A percentile compares a stretch with the other conserved stretches of the same genome.
Evolutionary conservation across 306 rosid genomes (phyloP).

Genomic region (Styphnolobium japonicum): DNA sequence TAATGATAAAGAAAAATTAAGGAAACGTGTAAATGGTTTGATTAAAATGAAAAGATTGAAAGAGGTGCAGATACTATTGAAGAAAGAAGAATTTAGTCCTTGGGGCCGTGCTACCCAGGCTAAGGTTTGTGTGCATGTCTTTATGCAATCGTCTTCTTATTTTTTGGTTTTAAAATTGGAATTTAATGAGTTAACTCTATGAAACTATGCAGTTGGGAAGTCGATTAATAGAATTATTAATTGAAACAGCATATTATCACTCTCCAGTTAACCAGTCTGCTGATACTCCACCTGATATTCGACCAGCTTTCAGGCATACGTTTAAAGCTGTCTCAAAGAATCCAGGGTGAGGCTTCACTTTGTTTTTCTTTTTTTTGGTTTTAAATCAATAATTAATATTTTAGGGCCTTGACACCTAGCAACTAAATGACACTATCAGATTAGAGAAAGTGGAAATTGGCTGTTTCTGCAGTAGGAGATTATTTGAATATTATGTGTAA

Average conservation of each 20-base stretch:
- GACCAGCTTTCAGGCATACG: slow-evolving; percentile 81
- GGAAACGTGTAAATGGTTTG: slow-evolving; percentile 61
- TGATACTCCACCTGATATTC: slow-evolving; percentile 71
- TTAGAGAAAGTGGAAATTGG: background rate
- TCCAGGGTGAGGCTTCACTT: slow-evolving; percentile 57
- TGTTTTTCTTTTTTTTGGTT: background rate
- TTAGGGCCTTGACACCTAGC: background rate
- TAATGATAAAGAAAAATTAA: slow-evolving; percentile 61
- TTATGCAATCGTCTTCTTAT: background rate
- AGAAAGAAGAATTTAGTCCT: slow-evolving; percentile 61
- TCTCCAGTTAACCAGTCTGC: slow-evolving; percentile 65
- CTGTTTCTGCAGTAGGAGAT: background rate
- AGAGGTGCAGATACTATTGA: slow-evolving; percentile 62
- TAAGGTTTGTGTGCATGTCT: slow-evolving; percentile 50
- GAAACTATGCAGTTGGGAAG: slow-evolving; percentile 76
- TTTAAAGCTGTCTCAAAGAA: slow-evolving; percentile 52
- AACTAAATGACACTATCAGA: background rate
- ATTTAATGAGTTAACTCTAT: slow-evolving; percentile 10
- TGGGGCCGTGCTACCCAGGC: slow-evolving; percentile 79
- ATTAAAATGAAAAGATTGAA: slow-evolving; percentile 57
- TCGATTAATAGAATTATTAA: slow-evolving; percentile 72
- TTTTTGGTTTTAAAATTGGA: background rate
- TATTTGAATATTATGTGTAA: background rate
- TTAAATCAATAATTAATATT: background rate
- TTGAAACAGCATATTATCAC: slow-evolving; percentile 70